phyloP scores from a whole-genome alignment of 352 stramenopile species.

The Nothophytophthora sp. region DNA sequence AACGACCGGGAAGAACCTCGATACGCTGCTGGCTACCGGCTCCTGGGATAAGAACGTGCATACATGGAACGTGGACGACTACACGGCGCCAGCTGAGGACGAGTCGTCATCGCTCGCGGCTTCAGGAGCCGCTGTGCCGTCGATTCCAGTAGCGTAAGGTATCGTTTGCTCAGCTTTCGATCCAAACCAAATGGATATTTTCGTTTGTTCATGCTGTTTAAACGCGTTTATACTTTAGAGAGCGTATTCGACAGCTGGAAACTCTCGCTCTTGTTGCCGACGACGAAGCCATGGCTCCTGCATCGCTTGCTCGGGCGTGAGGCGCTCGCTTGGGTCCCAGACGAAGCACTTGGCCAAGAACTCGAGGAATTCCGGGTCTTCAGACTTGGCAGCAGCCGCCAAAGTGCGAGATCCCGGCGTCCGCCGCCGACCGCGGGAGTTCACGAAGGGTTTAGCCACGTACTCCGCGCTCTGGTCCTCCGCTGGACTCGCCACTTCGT shows the following conservation, averaged over 20 bases:
- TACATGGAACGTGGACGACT: conserved; percentile 40
- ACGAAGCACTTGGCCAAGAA: conserved; percentile 71
- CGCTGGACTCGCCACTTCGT: conserved; percentile 29
- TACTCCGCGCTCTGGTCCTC: conserved; percentile 19
- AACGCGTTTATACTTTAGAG: conserved; percentile 15
- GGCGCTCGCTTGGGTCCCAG: conserved; percentile 59
- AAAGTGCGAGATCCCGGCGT: conserved; percentile 41
- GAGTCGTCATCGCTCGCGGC: background rate
- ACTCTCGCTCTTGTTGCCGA: background rate
- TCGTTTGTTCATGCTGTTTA: conserved; percentile 9
- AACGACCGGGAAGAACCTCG: conserved; percentile 1
- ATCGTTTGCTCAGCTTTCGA: too few relatives aligned
- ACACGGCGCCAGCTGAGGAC: conserved; percentile 4
- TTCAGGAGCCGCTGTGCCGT: conserved; percentile 3
- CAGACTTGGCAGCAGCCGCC: conserved; percentile 31
- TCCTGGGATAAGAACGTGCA: conserved; percentile 71
- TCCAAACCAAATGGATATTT: conserved; percentile 10
- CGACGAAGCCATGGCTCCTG: conserved; percentile 59
- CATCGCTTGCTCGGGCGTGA: conserved; percentile 59
- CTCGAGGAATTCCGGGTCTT: conserved; percentile 56
- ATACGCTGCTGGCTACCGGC: conserved; percentile 42
- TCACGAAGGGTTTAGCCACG: conserved; percentile 50
- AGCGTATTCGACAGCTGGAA: conserved; percentile 24
- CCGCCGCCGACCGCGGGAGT: conserved; percentile 61
- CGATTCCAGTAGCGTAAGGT: conserved; percentile 23